Evolutionary conservation across 192 early-diverging fungal species (phyloP), one percentile per base, ranked within the genome.

Genomic region (Lobosporangium transversale): DNA sequence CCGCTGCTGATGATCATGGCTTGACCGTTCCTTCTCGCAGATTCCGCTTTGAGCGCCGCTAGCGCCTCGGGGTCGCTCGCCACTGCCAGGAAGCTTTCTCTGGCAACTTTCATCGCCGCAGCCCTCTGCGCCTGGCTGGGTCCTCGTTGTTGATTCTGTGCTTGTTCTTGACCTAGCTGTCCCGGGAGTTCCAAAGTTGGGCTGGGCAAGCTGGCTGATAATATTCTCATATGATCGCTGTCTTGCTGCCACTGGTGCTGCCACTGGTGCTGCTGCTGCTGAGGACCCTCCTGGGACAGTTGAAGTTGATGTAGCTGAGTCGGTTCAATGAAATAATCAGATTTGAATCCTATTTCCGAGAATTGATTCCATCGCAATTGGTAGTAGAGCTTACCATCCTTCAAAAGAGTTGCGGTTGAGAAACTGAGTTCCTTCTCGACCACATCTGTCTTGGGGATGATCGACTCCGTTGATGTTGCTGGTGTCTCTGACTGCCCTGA

Each of bases 361-460:
- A 75, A 75, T 40, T 75, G 49, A 21, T 75, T 63, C 70, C 70
- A 75, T 61, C 66, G 70, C 50, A 75, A 32, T 58, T 75, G 62
- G 63, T 75, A 66, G 31, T 61, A 61, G 70, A 75, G 70, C 70
- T 66, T 75, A 75, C 70, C 70, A 75, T 75, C 70, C 70, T 66
- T 75, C 63, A 75, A 35, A 45, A 75, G 70, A 32, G 70, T 75
- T 40, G 63, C 62, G 35, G 70, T 66, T 32, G 70, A 75, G 70
- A 75, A 75, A 18, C 58, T 57, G 40, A 30, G 63, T 40, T 75
- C 70, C 35, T 75, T 75, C 35, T 33, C 49, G 14, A 17, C 44
- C 31, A 49, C 43, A 37, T 20, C 57, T 33, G 29, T 52, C 50
- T 65, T 60, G 58, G 35, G 68, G 68, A 62, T 61, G 44, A 29